A percentile compares a stretch with the other conserved stretches of the same genome.
These are phyloP conservation scores for Daldinia sp. DNA, from an alignment of 2,329 filamentous ascomycete genomes.

Conservation along the genomic window DNA sequence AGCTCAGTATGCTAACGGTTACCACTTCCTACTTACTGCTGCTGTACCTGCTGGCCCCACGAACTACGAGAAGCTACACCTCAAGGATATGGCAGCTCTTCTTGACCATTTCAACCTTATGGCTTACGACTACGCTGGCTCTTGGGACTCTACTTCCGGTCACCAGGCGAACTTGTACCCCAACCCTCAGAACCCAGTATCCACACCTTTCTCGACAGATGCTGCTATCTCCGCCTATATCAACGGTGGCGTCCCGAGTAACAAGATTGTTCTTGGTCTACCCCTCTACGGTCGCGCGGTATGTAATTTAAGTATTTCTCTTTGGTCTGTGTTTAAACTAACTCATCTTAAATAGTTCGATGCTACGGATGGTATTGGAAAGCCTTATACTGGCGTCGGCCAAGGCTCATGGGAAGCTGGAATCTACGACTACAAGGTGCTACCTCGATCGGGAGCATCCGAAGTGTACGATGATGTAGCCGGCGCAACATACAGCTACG, in stretches of 20 bases:
- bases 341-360: constrained; percentile 54
- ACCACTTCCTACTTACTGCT: constrained; percentile 64
- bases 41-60: constrained; percentile 58
- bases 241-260: constrained; percentile 64
- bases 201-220: constrained; percentile 75
- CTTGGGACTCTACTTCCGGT: constrained; percentile 69
- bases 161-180: constrained; percentile 77
- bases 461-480: constrained; percentile 65
- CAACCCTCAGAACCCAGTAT: constrained; percentile 58
- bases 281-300: constrained; percentile 75
- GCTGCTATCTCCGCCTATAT: constrained; percentile 72
- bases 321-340: not conserved
- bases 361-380: constrained; percentile 69
- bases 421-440: constrained; percentile 81
- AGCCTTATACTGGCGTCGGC: constrained; percentile 69
- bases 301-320: not conserved
- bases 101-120: constrained; percentile 70
- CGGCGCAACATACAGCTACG: constrained; percentile 76
- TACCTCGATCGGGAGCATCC: constrained; percentile 68
- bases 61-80: constrained; percentile 58
- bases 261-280: constrained; percentile 80
- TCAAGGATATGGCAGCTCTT: constrained; percentile 55
- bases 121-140: constrained; percentile 78
- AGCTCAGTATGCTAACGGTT: constrained; percentile 52
- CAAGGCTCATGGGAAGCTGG: constrained; percentile 71